Evolutionary conservation across 2,329 filamentous ascomycete genomes (phyloP).

Genomic region (Thyridium curvatum): DNA sequence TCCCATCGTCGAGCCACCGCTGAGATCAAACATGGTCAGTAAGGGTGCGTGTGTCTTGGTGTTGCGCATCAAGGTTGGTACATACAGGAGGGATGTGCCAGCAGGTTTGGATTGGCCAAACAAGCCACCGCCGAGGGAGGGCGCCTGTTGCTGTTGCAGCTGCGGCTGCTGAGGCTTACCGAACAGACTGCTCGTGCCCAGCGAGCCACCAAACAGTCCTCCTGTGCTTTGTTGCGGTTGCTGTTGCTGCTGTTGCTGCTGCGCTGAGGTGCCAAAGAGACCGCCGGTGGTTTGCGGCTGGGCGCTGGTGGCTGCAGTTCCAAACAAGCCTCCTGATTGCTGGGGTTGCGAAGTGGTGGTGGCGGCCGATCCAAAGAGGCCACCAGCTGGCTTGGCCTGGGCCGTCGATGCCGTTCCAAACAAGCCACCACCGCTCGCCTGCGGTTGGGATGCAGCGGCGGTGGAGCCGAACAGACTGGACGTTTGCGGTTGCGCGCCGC

Average conservation of each 20-base stretch:
- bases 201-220: conserved; percentile 12
- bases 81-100: conserved; percentile 17
- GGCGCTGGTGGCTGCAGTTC: conserved; percentile 1
- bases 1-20: neutral
- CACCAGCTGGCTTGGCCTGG: conserved; percentile 9
- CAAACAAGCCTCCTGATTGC: conserved; percentile 12
- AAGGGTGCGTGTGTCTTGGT: too few relatives aligned
- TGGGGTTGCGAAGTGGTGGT: conserved; percentile 16
- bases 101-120: conserved; percentile 11
- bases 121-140: conserved; percentile 6
- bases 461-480: conserved; percentile 7
- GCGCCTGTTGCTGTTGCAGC: conserved; percentile 9
- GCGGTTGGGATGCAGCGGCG: conserved; percentile 10
- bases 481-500: neutral
- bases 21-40: neutral
- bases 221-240: conserved; percentile 8
- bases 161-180: conserved; percentile 12
- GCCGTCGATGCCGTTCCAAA: conserved; percentile 10
- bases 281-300: conserved; percentile 8
- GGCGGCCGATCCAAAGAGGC: conserved; percentile 21
- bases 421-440: conserved; percentile 8
- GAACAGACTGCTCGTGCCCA: conserved; percentile 12
- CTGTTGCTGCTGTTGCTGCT: conserved; percentile 8
- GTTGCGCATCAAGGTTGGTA: neutral
- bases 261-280: conserved; percentile 12